Evolutionary conservation across 2,329 filamentous ascomycete genomes (phyloP), one percentile per base, ranked within the genome.

Genomic region (Fusarium graminum): DNA sequence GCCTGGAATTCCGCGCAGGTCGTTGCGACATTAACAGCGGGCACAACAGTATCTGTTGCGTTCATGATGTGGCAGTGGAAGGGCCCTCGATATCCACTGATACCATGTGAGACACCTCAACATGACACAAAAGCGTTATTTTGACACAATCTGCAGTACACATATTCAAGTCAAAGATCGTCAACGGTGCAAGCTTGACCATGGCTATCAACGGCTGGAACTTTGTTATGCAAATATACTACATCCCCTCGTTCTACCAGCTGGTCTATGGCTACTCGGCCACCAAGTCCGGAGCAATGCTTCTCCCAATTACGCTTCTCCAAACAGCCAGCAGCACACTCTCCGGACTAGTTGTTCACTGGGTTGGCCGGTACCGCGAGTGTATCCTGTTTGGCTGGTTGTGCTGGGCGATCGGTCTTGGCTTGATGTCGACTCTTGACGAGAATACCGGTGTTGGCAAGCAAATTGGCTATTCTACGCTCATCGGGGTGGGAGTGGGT

Each of bases 161-260:
- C 63, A 84, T 88, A 16, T 86, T 87, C 78, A 81, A 81, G 65
- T 80, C 78, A 2, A 77, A 75, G 16, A 84, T 86, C 29, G 83
- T 86, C 29, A 85, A 84, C 34, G 84, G 85, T 2, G 83, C 84
- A 1, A 86, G 82, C 59, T 64, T 87, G 17, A 86, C 83, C 16
- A 86, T 85, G 82, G 83, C 84, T 34, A 81, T 87, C 69, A 86
- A 86, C 49, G 85, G 85, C 5, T 87, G 85, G 85, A 86, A 86
- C 64, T 86, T 86, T 54, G 77, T 86, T 25, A 81, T 85, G n/a
- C 85, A 87, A 62, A 76, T 85, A 9, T 84, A 84, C 63, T 84
- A 80, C 56, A 78, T 82, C 6, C 80, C 80, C 0, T 76, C 78
- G 1, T 83, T 82, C 61, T 83, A 83, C 61, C 82, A 83, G 51